Base-by-base conservation (phyloP, 805 yeast species). In the Cyberlindnera sargentensis region DNA sequence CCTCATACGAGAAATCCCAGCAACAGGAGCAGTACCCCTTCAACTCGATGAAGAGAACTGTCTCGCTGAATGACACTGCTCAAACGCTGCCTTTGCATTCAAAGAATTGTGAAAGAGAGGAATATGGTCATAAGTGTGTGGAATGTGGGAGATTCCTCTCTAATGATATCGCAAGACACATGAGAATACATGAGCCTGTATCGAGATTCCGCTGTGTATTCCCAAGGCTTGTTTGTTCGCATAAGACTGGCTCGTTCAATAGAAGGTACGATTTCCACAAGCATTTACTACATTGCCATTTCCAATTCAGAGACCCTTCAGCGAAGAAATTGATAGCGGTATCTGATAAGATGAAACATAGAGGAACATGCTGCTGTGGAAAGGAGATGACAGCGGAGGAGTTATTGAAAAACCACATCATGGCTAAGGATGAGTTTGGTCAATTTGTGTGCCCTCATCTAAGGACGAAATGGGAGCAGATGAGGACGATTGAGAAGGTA, bases 251-350 rank as follows among this genome's bases (percentile, higher is more conserved):
- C 27, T 74, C 67, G 52, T 80, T 80, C 64, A 80, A 80, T 60
- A 65, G 87, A 38, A 83, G 82, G 5, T 80, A 80, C 57, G 87
- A 80, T 56, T 78, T 67, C 65, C 80, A 80, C 55, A 80, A 80
- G 55, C 87, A 80, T 54, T 60, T 80, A 42, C 61, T 80, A 34
- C 81, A 79, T 55, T 65, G 72, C 42, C 87, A 80, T 50, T 80
- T 80, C 56, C 58, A 57, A 37, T 78, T 78, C 55, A 80, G 76
- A 49, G 66, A 75, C 46, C 52, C 50, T 10, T 63, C 65, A 5
- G 52, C 44, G 4, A 50, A 45, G 31, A 64, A 66, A 33, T 24
- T 42, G 24, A 75, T 74, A 46, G 76, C 74, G 44, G 60, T 80
- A 44, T 67, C 67, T 40, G 80, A 76, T 43, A 79, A 79, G 55